These are phyloP conservation scores for Colletotrichum sp. DNA, from an alignment of 2,329 filamentous ascomycete genomes.

Conservation along the genomic window DNA sequence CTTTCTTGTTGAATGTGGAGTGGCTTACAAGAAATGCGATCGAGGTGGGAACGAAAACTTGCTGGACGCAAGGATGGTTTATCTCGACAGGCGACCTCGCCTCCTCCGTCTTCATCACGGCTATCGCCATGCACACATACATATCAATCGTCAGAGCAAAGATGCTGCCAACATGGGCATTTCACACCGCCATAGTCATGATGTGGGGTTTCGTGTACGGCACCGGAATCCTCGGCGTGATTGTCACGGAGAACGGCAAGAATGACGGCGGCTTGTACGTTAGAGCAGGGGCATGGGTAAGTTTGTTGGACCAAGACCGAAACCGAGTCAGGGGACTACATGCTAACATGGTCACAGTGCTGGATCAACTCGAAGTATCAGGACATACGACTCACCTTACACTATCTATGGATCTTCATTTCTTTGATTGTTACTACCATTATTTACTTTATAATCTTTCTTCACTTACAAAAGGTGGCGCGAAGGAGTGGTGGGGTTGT, in stretches of 20 bases:
- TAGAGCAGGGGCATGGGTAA: slow-evolving; percentile 68
- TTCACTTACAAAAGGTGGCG: slow-evolving; percentile 36
- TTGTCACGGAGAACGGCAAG: slow-evolving; percentile 46
- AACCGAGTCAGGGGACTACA: background rate
- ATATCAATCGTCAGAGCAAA: slow-evolving; percentile 63
- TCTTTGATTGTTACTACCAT: slow-evolving; percentile 39
- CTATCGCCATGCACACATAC: slow-evolving; percentile 72
- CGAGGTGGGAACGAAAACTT: slow-evolving; percentile 56
- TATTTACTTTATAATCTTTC: slow-evolving; percentile 47
- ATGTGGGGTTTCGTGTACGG: slow-evolving; percentile 66
- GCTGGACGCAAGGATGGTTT: slow-evolving; percentile 71
- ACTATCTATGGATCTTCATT: slow-evolving; percentile 69
- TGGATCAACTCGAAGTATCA: slow-evolving; percentile 65
- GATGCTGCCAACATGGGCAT: slow-evolving; percentile 51
- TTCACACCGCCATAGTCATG: slow-evolving; percentile 52
- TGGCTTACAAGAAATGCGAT: slow-evolving; percentile 63
- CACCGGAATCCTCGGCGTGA: slow-evolving; percentile 57
- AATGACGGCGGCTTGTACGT: slow-evolving; percentile 58
- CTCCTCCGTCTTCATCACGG: slow-evolving; percentile 69
- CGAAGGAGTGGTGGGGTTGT: background rate
- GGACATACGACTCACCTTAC: slow-evolving; percentile 61
- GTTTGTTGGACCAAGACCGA: slow-evolving; percentile 25
- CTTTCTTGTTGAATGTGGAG: slow-evolving; percentile 66
- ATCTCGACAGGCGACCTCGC: slow-evolving; percentile 70
- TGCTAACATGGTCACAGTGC: slow-evolving; percentile 46